A percentile compares a stretch with the other conserved stretches of the same genome.
Evolutionary conservation across 306 rosid genomes (phyloP).

Genomic region (Prosopis cineraria): DNA sequence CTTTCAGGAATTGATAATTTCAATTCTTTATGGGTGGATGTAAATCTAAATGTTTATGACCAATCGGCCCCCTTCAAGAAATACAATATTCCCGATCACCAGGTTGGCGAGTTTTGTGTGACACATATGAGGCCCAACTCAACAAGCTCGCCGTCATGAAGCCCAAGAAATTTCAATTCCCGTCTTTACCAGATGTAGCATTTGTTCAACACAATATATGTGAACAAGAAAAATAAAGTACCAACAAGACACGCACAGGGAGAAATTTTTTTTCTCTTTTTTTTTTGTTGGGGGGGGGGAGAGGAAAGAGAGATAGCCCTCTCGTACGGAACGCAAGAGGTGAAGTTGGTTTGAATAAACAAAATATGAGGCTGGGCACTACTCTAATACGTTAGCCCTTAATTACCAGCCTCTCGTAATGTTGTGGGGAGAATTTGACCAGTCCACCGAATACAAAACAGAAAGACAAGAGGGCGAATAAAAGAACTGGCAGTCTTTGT

Average conservation of each 20-base stretch:
- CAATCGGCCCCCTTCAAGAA: no score
- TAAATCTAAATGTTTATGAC: no score
- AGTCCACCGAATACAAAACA: background rate
- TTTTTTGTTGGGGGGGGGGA: no score
- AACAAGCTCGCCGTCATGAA: background rate
- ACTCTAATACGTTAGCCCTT: background rate
- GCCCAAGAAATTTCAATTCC: background rate
- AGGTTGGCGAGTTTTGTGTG: background rate
- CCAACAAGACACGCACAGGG: background rate
- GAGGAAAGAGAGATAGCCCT: background rate
- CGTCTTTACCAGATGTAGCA: background rate
- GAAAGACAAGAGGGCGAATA: background rate
- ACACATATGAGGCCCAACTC: background rate
- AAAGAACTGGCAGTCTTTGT: background rate
- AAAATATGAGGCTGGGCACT: background rate
- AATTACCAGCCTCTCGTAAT: background rate
- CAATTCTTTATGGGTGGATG: no score
- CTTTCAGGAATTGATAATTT: no score
- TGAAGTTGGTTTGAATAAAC: background rate
- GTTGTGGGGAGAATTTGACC: background rate
- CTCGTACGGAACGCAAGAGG: background rate
- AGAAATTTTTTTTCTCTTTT: background rate
- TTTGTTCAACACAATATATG: no score
- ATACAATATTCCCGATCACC: background rate
- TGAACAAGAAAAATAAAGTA: background rate